phyloP scores from a whole-genome alignment of 306 rosid genomes.

The Prunus mume region DNA sequence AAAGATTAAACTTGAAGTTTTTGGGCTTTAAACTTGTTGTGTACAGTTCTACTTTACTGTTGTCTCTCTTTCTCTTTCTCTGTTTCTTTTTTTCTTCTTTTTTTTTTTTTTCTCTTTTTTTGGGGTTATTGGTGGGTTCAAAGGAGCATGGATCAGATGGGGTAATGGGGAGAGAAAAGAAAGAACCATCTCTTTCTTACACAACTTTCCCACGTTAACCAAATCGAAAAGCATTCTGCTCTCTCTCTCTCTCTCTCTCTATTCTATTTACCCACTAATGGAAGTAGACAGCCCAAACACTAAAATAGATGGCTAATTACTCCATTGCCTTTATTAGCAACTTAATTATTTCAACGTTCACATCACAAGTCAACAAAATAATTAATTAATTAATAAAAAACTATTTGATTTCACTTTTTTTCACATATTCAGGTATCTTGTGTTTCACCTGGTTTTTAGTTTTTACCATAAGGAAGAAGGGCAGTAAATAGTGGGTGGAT shows the following conservation, averaged over 20 bases:
- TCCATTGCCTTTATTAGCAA: constrained; percentile 38
- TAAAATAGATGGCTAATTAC: constrained; percentile 48
- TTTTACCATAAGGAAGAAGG: constrained; percentile 33
- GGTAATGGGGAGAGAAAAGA: constrained; percentile 19
- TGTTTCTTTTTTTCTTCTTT: neutral
- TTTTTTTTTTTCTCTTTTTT: neutral
- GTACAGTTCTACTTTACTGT: neutral
- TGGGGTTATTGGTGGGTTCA: constrained; percentile 21
- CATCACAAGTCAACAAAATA: constrained; percentile 20
- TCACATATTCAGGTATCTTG: neutral
- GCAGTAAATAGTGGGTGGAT: neutral
- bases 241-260: constrained; percentile 17
- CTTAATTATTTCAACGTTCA: constrained; percentile 36
- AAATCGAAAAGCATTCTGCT: constrained; percentile 80
- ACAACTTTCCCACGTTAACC: constrained; percentile 93
- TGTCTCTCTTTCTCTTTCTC: neutral
- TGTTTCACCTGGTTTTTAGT: constrained; percentile 37
- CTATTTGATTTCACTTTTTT: constrained; percentile 7
- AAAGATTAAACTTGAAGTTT: neutral
- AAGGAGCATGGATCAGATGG: neutral
- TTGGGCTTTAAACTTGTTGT: neutral
- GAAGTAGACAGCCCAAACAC: constrained; percentile 62
- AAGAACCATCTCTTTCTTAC: constrained; percentile 67
- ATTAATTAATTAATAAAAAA: too few relatives aligned
- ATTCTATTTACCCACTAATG: constrained; percentile 42